phyloP scores from a whole-genome alignment of 441 rosid species.

The Adansonia grandidieri region DNA sequence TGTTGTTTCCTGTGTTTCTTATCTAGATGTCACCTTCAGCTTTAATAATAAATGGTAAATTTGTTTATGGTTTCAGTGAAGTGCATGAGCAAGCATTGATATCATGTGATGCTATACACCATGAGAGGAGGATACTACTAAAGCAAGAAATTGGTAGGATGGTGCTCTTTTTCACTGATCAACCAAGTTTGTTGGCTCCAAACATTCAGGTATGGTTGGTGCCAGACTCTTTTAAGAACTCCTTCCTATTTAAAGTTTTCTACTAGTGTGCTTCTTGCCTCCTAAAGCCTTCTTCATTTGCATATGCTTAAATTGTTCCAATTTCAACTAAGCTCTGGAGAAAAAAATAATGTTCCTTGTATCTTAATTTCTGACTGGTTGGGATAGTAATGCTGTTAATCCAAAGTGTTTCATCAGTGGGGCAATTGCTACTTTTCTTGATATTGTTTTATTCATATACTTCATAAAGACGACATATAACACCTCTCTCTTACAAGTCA shows the following conservation, averaged over 20 bases:
- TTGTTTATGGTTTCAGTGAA: slow-evolving; percentile 68
- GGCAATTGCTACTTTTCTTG: neutral
- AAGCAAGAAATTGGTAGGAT: slow-evolving; percentile 99
- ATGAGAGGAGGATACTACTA: slow-evolving; percentile 88
- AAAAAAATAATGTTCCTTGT: slow-evolving; percentile 1
- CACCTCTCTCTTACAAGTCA: neutral
- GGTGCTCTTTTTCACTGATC: slow-evolving; percentile 98
- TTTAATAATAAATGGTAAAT: slow-evolving; percentile 25
- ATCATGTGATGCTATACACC: slow-evolving; percentile 83
- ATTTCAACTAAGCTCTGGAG: slow-evolving; percentile 18
- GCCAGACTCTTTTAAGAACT: slow-evolving; percentile 5
- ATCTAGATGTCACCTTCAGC: slow-evolving; percentile 23
- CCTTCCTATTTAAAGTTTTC: slow-evolving; percentile 15
- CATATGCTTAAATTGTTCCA: slow-evolving; percentile 17
- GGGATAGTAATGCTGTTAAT: neutral
- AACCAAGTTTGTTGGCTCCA: slow-evolving; percentile 98
- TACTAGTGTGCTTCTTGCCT: neutral
- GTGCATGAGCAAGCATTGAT: slow-evolving; percentile 92
- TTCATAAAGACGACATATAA: neutral
- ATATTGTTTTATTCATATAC: neutral
- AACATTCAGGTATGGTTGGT: slow-evolving; percentile 79
- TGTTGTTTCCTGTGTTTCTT: neutral
- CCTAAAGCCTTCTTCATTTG: slow-evolving; percentile 17
- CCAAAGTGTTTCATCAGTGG: slow-evolving; percentile 11
- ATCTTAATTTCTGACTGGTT: neutral